Evolutionary conservation across 192 early-diverging fungal genomes (phyloP).

Genomic region (Gryganskiella cystojenkinii): DNA sequence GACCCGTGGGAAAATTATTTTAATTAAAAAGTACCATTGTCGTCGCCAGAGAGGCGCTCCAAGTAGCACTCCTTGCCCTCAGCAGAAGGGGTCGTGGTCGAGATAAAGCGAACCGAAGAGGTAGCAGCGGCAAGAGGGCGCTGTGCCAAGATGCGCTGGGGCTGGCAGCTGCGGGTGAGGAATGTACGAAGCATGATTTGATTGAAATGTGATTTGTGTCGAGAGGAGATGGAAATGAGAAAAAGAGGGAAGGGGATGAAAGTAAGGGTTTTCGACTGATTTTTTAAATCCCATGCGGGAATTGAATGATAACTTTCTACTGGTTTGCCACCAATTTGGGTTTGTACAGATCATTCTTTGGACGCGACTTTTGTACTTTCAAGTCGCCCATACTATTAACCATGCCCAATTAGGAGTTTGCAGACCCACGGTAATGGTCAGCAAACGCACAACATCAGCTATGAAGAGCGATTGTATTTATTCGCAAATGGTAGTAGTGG

Average conservation of each 20-base stretch:
- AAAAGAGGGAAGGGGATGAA: not conserved
- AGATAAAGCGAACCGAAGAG: constrained; percentile 30
- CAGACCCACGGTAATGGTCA: too few relatives aligned
- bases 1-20: constrained; percentile 42
- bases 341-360: too few relatives aligned
- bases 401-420: too few relatives aligned
- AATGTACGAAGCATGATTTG: constrained; percentile 48
- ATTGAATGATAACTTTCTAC: too few relatives aligned
- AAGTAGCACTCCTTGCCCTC: constrained; percentile 57
- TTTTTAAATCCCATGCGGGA: too few relatives aligned
- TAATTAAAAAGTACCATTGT: constrained; percentile 21
- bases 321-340: too few relatives aligned
- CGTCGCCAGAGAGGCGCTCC: constrained; percentile 48
- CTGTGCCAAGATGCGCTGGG: constrained; percentile 27
- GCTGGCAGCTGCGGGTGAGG: constrained; percentile 39
- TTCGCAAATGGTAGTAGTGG: too few relatives aligned
- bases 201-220: not conserved
- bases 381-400: too few relatives aligned
- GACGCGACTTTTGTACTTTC: too few relatives aligned
- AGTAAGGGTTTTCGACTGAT: too few relatives aligned
- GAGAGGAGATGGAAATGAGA: not conserved
- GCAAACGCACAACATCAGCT: too few relatives aligned
- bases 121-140: constrained; percentile 7
- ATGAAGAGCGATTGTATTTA: too few relatives aligned
- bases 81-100: constrained; percentile 19